Evolutionary conservation across 83 land plant species (phyloP).

Genomic region (Larix sibirica): DNA sequence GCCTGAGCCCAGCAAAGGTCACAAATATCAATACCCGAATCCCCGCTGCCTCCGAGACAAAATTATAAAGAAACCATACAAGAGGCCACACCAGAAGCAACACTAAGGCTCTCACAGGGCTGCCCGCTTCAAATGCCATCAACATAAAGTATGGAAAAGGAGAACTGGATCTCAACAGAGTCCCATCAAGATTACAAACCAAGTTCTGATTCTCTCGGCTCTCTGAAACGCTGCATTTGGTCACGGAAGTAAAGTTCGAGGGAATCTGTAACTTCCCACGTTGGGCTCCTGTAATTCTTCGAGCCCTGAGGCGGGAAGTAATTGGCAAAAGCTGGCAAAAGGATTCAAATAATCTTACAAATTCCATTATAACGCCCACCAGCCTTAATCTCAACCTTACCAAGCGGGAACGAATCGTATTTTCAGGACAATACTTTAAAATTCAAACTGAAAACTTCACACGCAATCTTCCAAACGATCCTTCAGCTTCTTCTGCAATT

Average conservation of each 20-base stretch:
- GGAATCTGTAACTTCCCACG: neutral
- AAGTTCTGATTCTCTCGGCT: neutral
- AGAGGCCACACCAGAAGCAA: constrained; percentile 45
- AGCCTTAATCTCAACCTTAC: neutral
- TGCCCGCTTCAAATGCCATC: constrained; percentile 59
- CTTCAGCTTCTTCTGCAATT: too few species aligned
- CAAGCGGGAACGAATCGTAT: too few species aligned
- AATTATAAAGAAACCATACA: constrained; percentile 26
- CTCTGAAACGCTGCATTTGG: neutral
- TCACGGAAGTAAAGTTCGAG: neutral
- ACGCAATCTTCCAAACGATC: neutral
- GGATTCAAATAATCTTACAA: constrained; percentile 1
- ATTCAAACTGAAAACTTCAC: neutral
- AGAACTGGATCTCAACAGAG: constrained; percentile 28
- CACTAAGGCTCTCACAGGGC: constrained; percentile 38
- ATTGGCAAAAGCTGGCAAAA: neutral
- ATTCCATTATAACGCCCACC: neutral
- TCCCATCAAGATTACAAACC: constrained; percentile 43
- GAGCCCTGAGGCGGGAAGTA: neutral
- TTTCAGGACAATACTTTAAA: neutral
- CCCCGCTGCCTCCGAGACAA: constrained; percentile 17
- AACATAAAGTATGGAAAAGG: constrained; percentile 68
- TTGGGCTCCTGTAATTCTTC: neutral
- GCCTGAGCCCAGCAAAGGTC: constrained; percentile 62
- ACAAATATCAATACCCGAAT: constrained; percentile 62